Conservation (phyloP, 1,284 basidiomycete species). For the Ganoderma sinense region DNA sequence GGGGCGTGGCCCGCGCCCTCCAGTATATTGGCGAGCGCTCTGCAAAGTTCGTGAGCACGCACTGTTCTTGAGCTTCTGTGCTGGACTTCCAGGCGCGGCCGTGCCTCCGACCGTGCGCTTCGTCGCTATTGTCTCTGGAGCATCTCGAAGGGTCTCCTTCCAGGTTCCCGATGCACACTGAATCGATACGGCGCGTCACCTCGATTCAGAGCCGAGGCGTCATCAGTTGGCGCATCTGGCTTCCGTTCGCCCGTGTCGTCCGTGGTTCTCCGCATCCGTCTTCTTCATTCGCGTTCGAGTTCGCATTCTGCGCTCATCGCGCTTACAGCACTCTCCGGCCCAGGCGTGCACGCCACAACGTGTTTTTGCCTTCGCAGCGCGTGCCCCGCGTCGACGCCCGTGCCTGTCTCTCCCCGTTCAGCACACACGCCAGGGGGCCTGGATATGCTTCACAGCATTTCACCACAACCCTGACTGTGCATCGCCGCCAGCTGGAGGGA, state of each 20-base stretch:
- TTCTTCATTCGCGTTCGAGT: not conserved
- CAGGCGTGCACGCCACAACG: not conserved
- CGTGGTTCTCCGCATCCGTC: not conserved
- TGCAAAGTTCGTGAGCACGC: not conserved
- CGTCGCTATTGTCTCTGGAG: conserved; percentile 1
- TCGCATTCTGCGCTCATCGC: not conserved
- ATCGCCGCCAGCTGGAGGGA: not conserved
- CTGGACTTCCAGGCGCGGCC: not conserved
- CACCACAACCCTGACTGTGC: not conserved
- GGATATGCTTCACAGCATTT: not conserved
- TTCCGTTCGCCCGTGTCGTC: not conserved
- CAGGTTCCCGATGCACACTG: not conserved
- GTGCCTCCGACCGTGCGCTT: not conserved
- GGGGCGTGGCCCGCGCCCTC: not conserved
- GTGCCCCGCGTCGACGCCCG: not conserved
- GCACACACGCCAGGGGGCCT: not conserved
- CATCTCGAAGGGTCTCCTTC: not conserved
- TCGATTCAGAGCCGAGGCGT: not conserved
- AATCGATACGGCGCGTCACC: not conserved
- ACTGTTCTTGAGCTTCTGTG: not conserved
- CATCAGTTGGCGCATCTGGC: not conserved
- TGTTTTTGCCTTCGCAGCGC: conserved; percentile 2
- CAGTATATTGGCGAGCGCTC: not conserved
- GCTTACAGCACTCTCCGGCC: not conserved
- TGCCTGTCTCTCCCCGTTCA: not conserved